Conservation (phyloP, 176 grass and related monocot species). For the Raddia distichophylla region DNA sequence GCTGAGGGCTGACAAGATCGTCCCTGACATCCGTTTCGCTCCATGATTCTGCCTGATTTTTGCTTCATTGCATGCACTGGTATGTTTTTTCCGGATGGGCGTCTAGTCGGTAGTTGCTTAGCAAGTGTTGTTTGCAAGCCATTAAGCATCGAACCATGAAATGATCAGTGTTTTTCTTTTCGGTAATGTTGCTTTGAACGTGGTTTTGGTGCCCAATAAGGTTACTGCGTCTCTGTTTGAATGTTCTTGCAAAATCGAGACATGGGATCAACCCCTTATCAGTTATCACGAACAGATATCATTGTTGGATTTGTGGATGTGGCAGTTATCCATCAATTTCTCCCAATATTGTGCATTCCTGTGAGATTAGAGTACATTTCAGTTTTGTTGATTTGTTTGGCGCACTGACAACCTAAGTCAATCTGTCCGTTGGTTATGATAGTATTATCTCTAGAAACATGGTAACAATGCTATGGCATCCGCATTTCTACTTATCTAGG, state of each 20-base stretch:
- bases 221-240: too few species aligned
- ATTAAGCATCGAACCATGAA: background rate
- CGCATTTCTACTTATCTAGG: background rate
- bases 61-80: background rate
- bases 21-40: conserved; percentile 37
- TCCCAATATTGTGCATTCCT: background rate
- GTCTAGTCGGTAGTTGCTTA: background rate
- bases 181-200: background rate
- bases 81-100: background rate
- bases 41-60: background rate
- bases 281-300: too few species aligned
- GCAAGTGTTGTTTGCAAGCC: background rate
- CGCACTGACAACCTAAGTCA: background rate
- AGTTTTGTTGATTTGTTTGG: background rate
- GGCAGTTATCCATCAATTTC: background rate
- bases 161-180: background rate
- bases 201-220: too few species aligned
- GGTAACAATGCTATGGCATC: background rate
- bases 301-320: background rate
- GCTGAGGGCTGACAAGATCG: conserved; percentile 54
- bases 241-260: too few species aligned
- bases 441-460: background rate
- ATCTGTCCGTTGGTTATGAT: background rate
- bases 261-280: too few species aligned
- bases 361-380: background rate